A percentile compares a stretch with the other conserved stretches of the same genome.
Conservation (phyloP, 2,329 filamentous ascomycete genomes). For the Pleomassaria siparia region DNA sequence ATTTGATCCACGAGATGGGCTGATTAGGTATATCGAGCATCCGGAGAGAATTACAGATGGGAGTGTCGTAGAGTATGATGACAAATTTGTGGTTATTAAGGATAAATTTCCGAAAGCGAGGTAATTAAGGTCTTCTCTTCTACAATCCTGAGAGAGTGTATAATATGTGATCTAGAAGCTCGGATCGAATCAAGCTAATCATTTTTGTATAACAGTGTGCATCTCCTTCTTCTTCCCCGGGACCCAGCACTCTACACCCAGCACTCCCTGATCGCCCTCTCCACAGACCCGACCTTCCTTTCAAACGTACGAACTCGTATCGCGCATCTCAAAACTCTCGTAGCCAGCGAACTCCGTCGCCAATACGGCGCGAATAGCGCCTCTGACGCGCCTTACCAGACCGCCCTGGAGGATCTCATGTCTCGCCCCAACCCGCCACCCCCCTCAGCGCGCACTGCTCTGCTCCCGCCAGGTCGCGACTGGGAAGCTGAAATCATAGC, state of each 20-base stretch:
- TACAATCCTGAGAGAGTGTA: too few relatives aligned
- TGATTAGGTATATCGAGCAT: slow-evolving; percentile 66
- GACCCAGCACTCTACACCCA: slow-evolving; percentile 59
- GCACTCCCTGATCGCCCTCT: slow-evolving; percentile 78
- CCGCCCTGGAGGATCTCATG: slow-evolving; percentile 55
- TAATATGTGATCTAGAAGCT: too few relatives aligned
- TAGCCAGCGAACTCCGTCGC: slow-evolving; percentile 73
- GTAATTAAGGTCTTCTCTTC: too few relatives aligned
- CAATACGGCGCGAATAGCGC: slow-evolving; percentile 65
- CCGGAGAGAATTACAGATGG: slow-evolving; percentile 62
- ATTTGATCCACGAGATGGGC: slow-evolving; percentile 59
- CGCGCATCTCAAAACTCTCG: slow-evolving; percentile 62
- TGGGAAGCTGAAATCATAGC: slow-evolving; percentile 74
- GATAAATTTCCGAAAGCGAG: slow-evolving; percentile 80
- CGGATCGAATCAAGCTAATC: background rate
- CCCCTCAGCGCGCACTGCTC: slow-evolving; percentile 46
- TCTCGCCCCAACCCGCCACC: slow-evolving; percentile 43
- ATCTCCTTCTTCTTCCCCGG: slow-evolving; percentile 85
- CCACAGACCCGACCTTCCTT: slow-evolving; percentile 67
- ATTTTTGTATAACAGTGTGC: slow-evolving; percentile 60
- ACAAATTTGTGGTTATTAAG: slow-evolving; percentile 73
- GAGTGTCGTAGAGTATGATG: slow-evolving; percentile 65
- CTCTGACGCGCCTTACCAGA: slow-evolving; percentile 63
- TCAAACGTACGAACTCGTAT: slow-evolving; percentile 63
- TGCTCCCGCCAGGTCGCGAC: slow-evolving; percentile 68